A percentile compares a stretch with the other conserved stretches of the same genome.
phyloP scores from a whole-genome alignment of 768 basidiomycete genomes.

The Calocybe indica region DNA sequence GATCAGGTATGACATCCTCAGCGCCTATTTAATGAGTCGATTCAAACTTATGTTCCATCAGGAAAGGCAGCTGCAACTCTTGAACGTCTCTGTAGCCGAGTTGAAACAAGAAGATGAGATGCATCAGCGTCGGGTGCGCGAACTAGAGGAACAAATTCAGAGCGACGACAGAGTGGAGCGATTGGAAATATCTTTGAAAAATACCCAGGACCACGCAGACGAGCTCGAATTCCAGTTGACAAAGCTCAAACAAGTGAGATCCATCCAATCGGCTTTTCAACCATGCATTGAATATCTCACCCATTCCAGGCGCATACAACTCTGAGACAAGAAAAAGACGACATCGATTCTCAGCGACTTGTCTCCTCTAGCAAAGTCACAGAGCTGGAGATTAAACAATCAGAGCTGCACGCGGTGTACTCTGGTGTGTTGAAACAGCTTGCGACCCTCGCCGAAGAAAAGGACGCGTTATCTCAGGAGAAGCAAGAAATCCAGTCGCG shows the following conservation, averaged over 20 bases:
- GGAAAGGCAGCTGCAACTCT: conserved; percentile 75
- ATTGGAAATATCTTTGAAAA: conserved; percentile 65
- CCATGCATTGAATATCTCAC: conserved; percentile 1
- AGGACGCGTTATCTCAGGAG: conserved; percentile 41
- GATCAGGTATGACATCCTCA: conserved; percentile 39
- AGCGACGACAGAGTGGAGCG: conserved; percentile 77
- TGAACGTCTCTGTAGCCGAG: conserved; percentile 48
- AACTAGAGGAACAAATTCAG: conserved; percentile 78
- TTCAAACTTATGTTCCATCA: conserved; percentile 20
- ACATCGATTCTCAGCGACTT: conserved; percentile 41
- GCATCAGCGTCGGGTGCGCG: conserved; percentile 53
- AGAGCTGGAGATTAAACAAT: conserved; percentile 42
- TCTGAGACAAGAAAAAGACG: conserved; percentile 58
- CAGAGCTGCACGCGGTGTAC: conserved; percentile 36
- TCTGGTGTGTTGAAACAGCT: conserved; percentile 36
- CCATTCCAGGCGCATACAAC: conserved; percentile 43
- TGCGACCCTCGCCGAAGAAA: conserved; percentile 35
- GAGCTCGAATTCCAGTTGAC: conserved; percentile 80
- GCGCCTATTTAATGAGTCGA: not conserved
- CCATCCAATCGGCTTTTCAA: not conserved
- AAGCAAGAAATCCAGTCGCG: conserved; percentile 44
- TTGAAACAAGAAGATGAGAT: conserved; percentile 48
- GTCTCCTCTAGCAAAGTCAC: conserved; percentile 34
- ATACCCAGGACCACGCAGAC: conserved; percentile 76
- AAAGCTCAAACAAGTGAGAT: conserved; percentile 65